Evolutionary conservation across 768 basidiomycete species (phyloP), one percentile per base, ranked within the genome.

Genomic region (Podaxis carcinomalis): DNA sequence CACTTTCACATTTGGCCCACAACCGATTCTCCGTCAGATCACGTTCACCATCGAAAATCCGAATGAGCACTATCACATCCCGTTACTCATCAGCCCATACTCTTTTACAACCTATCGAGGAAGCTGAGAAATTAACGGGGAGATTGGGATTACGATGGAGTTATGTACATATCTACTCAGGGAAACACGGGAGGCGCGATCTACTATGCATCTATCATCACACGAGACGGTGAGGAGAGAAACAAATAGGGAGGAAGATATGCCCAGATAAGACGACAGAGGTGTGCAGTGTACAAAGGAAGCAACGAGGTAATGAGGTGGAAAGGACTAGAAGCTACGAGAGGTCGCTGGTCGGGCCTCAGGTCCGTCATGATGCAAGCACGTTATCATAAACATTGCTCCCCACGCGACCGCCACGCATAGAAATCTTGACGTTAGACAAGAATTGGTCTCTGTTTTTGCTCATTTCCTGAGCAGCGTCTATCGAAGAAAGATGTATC

Each of bases 401-500:
- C 66, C 88, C 90, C 73, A 98, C 81, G 51, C 74, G 74, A 52
- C 84, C 84, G 0, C 97, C 97, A 16, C 83, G 80, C 92, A 99
- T 92, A 10, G 95, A 88, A 42, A 75, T 77, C 77, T 89, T 92
- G 70, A 98, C 97, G 68, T 96, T 95, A 68, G 81, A 73, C 51
- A 87, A 68, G 76, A 98, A 99, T 63, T 83, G 79, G 4, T 94
- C 89, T 50, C 95, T 82, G 72, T 91, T 92, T 79, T 86, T 88
- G 68, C 91, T 89, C 73, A 99, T 83, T 72, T 98, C 96, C 72
- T 92, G 85, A 19, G 97, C 97, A 13, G 97, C 97, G 74, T 98
- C 97, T 99, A 81, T 14, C 19, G 36, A 23, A 32, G 51, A 58
- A 36, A 57, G 39, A 36, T 44, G 25, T 16, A 61, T 69, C 32